These are phyloP conservation scores for Rubus idaeus DNA, from an alignment of 306 rosid species.

Conservation along the genomic window DNA sequence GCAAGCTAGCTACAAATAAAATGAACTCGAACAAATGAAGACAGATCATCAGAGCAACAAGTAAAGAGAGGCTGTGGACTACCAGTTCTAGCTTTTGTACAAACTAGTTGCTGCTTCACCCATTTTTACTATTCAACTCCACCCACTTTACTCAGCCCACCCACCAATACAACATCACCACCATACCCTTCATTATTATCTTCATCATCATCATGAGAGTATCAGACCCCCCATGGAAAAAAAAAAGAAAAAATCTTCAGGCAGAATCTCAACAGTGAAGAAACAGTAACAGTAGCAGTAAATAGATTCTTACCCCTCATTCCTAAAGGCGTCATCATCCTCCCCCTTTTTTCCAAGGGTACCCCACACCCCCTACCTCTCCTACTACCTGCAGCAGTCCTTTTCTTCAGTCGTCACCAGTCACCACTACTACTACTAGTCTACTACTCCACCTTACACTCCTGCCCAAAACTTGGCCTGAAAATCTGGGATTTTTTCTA, in stretches of 20 bases:
- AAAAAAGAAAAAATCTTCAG: slow-evolving; percentile 62
- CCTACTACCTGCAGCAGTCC: slow-evolving; percentile 32
- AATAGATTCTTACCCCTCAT: background rate
- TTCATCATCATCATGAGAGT: slow-evolving; percentile 30
- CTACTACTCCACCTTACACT: slow-evolving; percentile 5
- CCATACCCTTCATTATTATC: slow-evolving; percentile 36
- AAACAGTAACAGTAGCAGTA: background rate
- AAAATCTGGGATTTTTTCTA: slow-evolving; percentile 61
- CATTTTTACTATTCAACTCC: background rate
- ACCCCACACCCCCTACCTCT: slow-evolving; percentile 19
- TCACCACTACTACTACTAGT: slow-evolving; percentile 8
- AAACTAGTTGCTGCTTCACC: background rate
- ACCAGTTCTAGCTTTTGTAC: background rate
- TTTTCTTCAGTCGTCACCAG: slow-evolving; percentile 31
- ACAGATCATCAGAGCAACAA: background rate
- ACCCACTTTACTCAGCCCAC: slow-evolving; percentile 20
- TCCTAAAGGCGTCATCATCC: slow-evolving; percentile 26
- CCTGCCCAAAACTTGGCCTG: slow-evolving; percentile 58
- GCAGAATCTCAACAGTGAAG: slow-evolving; percentile 69
- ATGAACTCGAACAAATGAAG: background rate
- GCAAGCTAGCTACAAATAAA: background rate
- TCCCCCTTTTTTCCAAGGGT: background rate
- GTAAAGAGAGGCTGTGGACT: background rate
- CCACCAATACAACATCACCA: slow-evolving; percentile 32
- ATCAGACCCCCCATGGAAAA: background rate